Base-by-base conservation (phyloP, 2,329 filamentous ascomycete genomes). In the Apiospora koreana region DNA sequence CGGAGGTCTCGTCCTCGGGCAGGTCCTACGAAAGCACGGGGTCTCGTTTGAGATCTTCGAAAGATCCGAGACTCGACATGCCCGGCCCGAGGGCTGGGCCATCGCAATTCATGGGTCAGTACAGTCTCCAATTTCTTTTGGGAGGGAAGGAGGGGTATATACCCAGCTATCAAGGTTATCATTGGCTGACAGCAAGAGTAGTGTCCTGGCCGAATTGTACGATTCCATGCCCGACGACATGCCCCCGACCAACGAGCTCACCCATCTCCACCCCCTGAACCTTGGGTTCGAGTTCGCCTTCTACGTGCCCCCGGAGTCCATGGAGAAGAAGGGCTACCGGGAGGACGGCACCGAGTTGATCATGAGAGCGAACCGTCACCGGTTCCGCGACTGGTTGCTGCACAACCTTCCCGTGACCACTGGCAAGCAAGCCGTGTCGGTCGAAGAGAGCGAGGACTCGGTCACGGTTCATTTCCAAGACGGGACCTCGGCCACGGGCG, bases 401-500 rank as follows among this genome's bases (percentile, higher is more conserved):
- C 2, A 8, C 64, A 66, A 66, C 38, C 25, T 66, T 5, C n/a
- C 38, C 6, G 64, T 66, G 14, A 41, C 43, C n/a, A 8, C 25
- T n/a, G 64, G 25, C 41, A 66, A 66, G 64, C 38, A 66, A 42
- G 38, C 42, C 14, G 42, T 45, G 38, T n/a, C 12, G 38, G 23
- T 66, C 38, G 42, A 45, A 6, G 64, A 66, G 38, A 18, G 9
- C 41, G 64, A 45, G 4, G 64, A 28, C 38, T 28, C 41, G 41
- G 64, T 66, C 42, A 28, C n/a, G 64, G 42, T 66, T 8, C 64
- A 28, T 10, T 66, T 66, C 25, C 23, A 16, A 6, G 64, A 66
- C 12, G 64, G 64, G 9, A 66, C 64, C 3, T 66, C 64, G 8
- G 64, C 64, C 41, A 73, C 77, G 86, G 76, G 83, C 87, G 1